Evolutionary conservation across 2,329 filamentous ascomycete genomes (phyloP).

Genomic region (Talaromyces sp.): DNA sequence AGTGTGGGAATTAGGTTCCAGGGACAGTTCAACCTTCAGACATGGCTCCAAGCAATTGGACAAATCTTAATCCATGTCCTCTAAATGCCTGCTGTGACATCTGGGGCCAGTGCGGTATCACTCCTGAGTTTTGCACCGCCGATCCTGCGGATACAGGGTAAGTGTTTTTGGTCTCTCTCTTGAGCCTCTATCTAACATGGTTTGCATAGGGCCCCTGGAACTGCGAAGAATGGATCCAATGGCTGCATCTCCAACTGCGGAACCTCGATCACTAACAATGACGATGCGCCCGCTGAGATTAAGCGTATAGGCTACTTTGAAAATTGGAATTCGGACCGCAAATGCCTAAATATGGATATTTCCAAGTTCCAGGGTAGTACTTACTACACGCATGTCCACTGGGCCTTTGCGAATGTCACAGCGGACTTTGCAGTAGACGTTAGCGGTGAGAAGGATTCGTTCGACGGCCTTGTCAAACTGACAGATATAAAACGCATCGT

Average conservation of each 20-base stretch:
- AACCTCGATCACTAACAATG: constrained; percentile 25
- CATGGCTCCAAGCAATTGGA: constrained; percentile 25
- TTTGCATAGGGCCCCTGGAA: constrained; percentile 29
- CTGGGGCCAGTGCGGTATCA: neutral
- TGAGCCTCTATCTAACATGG: neutral
- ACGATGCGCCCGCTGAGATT: constrained; percentile 15
- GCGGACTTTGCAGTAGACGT: neutral
- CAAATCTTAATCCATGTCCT: constrained; percentile 42
- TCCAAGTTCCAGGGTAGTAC: neutral
- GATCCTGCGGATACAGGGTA: constrained; percentile 1
- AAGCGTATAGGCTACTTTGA: constrained; percentile 29
- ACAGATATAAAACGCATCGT: neutral
- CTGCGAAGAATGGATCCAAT: constrained; percentile 23
- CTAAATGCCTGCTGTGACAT: constrained; percentile 39
- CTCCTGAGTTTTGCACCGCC: constrained; percentile 25
- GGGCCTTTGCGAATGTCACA: neutral
- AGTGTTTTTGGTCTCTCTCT: constrained; percentile 10
- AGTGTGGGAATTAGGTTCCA: constrained; percentile 16
- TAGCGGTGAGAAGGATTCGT: neutral
- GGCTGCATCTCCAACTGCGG: constrained; percentile 41
- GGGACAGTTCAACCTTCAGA: constrained; percentile 30
- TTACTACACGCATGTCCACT: neutral
- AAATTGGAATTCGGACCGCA: constrained; percentile 16
- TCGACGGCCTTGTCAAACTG: neutral
- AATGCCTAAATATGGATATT: neutral